Percentiles rank a stretch among this genome's conserved stretches.
Evolutionary conservation across 2,329 filamentous ascomycete genomes (phyloP).

Genomic region (Xylariaceae sp.): DNA sequence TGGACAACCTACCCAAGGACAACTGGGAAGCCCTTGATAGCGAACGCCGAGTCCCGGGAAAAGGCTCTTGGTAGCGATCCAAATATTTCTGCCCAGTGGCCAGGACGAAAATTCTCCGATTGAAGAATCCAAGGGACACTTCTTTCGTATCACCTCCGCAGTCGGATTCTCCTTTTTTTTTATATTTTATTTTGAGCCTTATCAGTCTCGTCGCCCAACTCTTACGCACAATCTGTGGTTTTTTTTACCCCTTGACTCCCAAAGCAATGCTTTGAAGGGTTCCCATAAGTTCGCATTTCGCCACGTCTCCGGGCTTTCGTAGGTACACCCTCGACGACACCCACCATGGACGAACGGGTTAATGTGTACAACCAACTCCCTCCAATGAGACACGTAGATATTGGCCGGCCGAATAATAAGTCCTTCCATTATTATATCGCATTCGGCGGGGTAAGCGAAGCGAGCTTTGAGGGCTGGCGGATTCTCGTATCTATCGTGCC

Average conservation of each 20-base stretch:
- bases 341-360: neutral
- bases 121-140: neutral
- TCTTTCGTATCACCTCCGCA: too few relatives aligned
- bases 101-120: neutral
- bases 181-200: too few relatives aligned
- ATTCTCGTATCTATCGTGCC: too few relatives aligned
- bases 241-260: neutral
- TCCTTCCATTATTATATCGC: neutral
- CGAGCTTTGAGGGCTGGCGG: too few relatives aligned
- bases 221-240: too few relatives aligned
- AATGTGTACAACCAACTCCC: neutral
- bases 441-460: neutral
- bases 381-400: neutral
- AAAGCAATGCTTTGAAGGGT: neutral
- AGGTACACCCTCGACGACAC: neutral
- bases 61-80: too few relatives aligned
- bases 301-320: neutral
- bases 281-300: neutral
- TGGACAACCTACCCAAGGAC: too few relatives aligned
- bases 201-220: too few relatives aligned
- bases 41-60: too few relatives aligned
- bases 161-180: too few relatives aligned
- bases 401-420: neutral
- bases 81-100: neutral
- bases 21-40: too few relatives aligned